phyloP scores from a whole-genome alignment of 2,329 filamentous ascomycete genomes.

The Scortechinia acanthostroma region DNA sequence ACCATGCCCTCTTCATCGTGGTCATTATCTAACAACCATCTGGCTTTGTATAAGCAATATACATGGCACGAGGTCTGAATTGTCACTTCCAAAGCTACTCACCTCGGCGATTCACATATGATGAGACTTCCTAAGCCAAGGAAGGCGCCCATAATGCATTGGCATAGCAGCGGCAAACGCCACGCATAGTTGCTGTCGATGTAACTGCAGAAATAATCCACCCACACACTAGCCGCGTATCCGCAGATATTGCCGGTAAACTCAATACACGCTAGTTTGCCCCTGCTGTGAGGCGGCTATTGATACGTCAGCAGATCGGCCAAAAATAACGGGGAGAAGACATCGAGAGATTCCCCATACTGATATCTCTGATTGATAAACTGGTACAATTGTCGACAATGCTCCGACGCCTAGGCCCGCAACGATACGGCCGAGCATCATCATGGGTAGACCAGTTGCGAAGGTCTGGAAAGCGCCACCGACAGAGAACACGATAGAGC shows the following conservation, averaged over 20 bases:
- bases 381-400: slow-evolving; percentile 60
- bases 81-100: slow-evolving; percentile 7
- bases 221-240: slow-evolving; percentile 72
- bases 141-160: slow-evolving; percentile 66
- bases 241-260: slow-evolving; percentile 70
- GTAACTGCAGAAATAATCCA: slow-evolving; percentile 70
- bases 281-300: slow-evolving; percentile 62
- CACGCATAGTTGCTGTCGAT: slow-evolving; percentile 64
- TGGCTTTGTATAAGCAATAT: slow-evolving; percentile 15
- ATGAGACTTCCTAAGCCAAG: slow-evolving; percentile 62
- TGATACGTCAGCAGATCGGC: too few relatives aligned
- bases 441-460: slow-evolving; percentile 62
- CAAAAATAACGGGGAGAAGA: too few relatives aligned
- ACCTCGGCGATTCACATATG: slow-evolving; percentile 71
- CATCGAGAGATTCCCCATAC: not conserved
- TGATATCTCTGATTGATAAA: slow-evolving; percentile 67
- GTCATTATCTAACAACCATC: slow-evolving; percentile 72
- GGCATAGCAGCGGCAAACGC: slow-evolving; percentile 64
- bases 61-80: slow-evolving; percentile 3
- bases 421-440: slow-evolving; percentile 53
- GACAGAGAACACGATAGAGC: slow-evolving; percentile 53
- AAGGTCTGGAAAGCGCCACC: slow-evolving; percentile 63
- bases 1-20: slow-evolving; percentile 73
- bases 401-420: slow-evolving; percentile 60
- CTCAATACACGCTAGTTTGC: slow-evolving; percentile 71